Evolutionary conservation across 2,329 filamentous ascomycete genomes (phyloP).

Genomic region (Lachnellula willkommii): DNA sequence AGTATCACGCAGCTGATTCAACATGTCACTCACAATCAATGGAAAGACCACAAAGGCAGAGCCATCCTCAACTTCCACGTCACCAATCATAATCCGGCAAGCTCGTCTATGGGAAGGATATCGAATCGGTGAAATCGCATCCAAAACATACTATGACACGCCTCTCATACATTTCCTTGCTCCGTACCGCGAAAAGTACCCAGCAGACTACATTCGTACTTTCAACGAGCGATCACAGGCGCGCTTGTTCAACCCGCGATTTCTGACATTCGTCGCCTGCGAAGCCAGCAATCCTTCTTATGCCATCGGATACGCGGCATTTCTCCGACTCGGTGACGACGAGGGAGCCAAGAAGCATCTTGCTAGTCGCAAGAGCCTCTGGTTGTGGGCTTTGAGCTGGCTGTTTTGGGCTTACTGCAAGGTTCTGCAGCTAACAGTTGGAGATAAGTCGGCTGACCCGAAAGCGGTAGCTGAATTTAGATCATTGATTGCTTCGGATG

Average conservation of each 20-base stretch:
- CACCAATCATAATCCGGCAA: conserved; percentile 16
- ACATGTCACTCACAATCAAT: conserved; percentile 1
- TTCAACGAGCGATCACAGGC: conserved; percentile 11
- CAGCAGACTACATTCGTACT: conserved; percentile 9
- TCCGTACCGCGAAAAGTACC: conserved; percentile 15
- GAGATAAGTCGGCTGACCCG: conserved; percentile 8
- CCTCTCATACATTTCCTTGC: conserved; percentile 15
- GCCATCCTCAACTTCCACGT: not conserved
- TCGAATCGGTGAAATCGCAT: conserved; percentile 16
- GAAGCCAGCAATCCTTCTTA: conserved; percentile 4
- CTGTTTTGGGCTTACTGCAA: conserved; percentile 11
- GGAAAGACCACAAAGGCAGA: not conserved
- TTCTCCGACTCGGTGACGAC: conserved; percentile 20
- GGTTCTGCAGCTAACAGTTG: not conserved
- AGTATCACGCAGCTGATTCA: not conserved
- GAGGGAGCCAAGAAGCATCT: conserved; percentile 14
- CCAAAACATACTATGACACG: conserved; percentile 18
- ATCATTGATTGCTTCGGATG: conserved; percentile 2
- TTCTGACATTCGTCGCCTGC: conserved; percentile 18
- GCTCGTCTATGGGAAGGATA: conserved; percentile 13
- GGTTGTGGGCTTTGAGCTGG: conserved; percentile 2
- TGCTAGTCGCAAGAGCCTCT: conserved; percentile 3
- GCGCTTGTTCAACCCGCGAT: conserved; percentile 16
- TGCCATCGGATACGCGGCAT: conserved; percentile 19
- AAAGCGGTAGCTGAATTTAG: conserved; percentile 6